Conservation (phyloP, 2,329 filamentous ascomycete genomes). For the Pyrenophora seminiperda region DNA sequence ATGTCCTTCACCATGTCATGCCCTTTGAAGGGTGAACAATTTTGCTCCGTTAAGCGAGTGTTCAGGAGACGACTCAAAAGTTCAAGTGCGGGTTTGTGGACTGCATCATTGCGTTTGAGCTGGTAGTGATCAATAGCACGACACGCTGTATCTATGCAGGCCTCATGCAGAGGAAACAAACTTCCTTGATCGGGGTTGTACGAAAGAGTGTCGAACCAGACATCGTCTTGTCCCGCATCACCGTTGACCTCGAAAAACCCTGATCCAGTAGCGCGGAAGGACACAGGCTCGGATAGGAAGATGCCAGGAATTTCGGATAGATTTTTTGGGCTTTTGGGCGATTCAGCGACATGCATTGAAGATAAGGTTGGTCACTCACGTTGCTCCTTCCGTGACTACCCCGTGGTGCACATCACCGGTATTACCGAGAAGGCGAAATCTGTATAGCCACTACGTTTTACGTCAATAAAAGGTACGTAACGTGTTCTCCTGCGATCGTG, state of each 20-base stretch:
- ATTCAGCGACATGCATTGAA: not conserved
- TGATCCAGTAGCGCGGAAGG: slow-evolving; percentile 18
- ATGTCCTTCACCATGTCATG: slow-evolving; percentile 22
- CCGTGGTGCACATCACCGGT: slow-evolving; percentile 13
- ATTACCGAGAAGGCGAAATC: slow-evolving; percentile 28
- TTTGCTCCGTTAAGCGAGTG: slow-evolving; percentile 7
- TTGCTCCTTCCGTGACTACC: slow-evolving; percentile 13
- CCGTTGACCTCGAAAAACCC: slow-evolving; percentile 25
- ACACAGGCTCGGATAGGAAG: slow-evolving; percentile 28
- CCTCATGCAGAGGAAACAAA: slow-evolving; percentile 33
- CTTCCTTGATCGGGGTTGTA: slow-evolving; percentile 16
- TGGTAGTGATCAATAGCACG: slow-evolving; percentile 19
- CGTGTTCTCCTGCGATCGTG: not conserved
- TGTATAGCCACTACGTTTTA: slow-evolving; percentile 32
- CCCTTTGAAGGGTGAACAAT: not conserved
- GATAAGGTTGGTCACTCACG: slow-evolving; percentile 2
- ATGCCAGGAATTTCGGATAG: slow-evolving; percentile 10
- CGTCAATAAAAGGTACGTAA: not conserved
- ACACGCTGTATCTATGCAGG: slow-evolving; percentile 29
- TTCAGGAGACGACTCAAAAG: slow-evolving; percentile 21
- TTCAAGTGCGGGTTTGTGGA: slow-evolving; percentile 8
- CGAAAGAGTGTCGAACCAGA: slow-evolving; percentile 23
- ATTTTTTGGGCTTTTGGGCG: slow-evolving; percentile 11
- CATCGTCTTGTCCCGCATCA: slow-evolving; percentile 11
- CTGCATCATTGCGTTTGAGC: not conserved